These are phyloP conservation scores for Lizanozyma gosingica DNA, from an alignment of 1,139 yeast genomes.

Conservation along the genomic window DNA sequence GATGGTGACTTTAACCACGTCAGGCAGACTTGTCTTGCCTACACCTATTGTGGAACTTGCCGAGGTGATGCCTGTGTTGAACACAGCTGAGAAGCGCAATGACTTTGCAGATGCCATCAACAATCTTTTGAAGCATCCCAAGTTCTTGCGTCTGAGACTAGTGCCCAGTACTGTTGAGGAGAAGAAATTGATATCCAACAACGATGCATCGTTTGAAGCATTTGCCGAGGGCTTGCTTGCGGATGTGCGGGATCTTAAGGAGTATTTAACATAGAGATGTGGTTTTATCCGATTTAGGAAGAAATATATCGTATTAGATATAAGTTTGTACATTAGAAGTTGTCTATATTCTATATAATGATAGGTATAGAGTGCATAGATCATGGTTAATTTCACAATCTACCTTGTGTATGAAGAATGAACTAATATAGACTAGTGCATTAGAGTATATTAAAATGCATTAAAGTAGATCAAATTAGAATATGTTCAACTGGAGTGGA, in stretches of 20 bases:
- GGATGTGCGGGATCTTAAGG: conserved; percentile 50
- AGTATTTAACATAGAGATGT: conserved; percentile 26
- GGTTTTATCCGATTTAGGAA: no score
- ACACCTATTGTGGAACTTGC: conserved; percentile 5
- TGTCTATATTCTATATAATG: no score
- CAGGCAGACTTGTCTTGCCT: neutral
- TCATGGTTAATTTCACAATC: no score
- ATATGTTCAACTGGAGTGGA: no score
- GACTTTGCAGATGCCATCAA: conserved; percentile 52
- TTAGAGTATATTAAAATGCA: no score
- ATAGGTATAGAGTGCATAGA: no score
- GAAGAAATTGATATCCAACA: conserved; percentile 39
- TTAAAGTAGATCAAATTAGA: no score
- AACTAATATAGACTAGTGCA: no score
- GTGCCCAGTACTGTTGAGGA: conserved; percentile 60
- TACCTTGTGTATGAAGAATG: no score
- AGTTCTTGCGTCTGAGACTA: conserved; percentile 64
- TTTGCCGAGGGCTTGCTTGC: conserved; percentile 44
- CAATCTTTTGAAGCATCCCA: conserved; percentile 77
- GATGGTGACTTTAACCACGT: neutral
- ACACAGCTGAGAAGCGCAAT: conserved; percentile 45
- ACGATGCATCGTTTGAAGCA: conserved; percentile 28
- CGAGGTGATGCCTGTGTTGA: conserved; percentile 50
- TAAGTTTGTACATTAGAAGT: no score
- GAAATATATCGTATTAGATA: no score